A percentile compares a stretch with the other conserved stretches of the same genome.
phyloP scores from a whole-genome alignment of 1,139 yeast species.

The Kodamaea suecica region DNA sequence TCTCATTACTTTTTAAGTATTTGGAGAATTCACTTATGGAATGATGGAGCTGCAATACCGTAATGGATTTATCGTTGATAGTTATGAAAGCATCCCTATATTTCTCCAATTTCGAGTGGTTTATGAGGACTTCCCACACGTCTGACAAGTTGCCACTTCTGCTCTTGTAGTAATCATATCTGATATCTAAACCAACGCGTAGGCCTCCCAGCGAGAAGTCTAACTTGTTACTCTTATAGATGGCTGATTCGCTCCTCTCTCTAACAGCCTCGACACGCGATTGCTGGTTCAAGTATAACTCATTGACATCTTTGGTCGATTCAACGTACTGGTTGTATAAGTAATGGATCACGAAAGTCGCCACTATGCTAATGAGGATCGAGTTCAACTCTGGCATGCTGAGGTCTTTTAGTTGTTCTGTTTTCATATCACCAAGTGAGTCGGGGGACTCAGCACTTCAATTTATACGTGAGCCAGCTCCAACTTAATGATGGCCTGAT shows the following conservation, averaged over 20 bases:
- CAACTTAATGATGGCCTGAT: no score
- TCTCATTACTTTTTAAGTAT: conserved; percentile 13
- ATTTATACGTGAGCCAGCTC: no score
- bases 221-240: conserved; percentile 60
- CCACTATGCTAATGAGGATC: conserved; percentile 18
- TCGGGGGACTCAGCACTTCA: no score
- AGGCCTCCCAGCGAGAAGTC: conserved; percentile 57
- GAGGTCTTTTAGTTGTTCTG: background rate
- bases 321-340: conserved; percentile 25
- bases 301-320: conserved; percentile 48
- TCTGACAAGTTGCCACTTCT: conserved; percentile 70
- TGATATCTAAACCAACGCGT: conserved; percentile 62
- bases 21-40: conserved; percentile 18
- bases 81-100: conserved; percentile 13
- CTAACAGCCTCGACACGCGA: conserved; percentile 57
- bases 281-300: conserved; percentile 58
- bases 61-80: conserved; percentile 18
- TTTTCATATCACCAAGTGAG: background rate
- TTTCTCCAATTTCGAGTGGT: conserved; percentile 14
- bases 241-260: conserved; percentile 56
- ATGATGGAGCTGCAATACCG: conserved; percentile 26
- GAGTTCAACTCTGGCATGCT: conserved; percentile 11
- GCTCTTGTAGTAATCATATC: conserved; percentile 56
- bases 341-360: conserved; percentile 19
- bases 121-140: conserved; percentile 50